phyloP scores from a whole-genome alignment of 371 early-diverging fungal species.

The Rhizopus sp. region DNA sequence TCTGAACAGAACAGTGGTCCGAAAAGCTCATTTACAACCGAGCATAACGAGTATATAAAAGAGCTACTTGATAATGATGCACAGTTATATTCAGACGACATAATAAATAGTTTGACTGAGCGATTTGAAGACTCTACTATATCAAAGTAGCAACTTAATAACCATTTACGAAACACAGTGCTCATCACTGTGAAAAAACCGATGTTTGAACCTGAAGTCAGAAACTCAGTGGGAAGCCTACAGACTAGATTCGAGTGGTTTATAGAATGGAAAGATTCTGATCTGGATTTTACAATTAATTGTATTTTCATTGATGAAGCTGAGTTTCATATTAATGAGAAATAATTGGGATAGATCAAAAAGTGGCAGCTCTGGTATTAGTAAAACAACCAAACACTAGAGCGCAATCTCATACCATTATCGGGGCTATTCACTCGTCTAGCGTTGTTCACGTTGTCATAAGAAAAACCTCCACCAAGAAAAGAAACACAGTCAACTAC shows the following conservation, averaged over 20 bases:
- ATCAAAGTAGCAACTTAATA: constrained; percentile 18
- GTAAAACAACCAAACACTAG: constrained; percentile 10
- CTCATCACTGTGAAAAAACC: constrained; percentile 17
- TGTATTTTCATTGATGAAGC: constrained; percentile 18
- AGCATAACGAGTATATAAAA: constrained; percentile 16
- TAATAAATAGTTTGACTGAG: constrained; percentile 18
- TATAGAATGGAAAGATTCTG: constrained; percentile 12
- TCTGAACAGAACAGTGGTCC: constrained; percentile 12
- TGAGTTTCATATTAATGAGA: constrained; percentile 15
- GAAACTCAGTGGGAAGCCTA: constrained; percentile 12
- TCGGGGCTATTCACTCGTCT: constrained; percentile 15
- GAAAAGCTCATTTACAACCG: constrained; percentile 14
- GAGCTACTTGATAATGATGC: constrained; percentile 15
- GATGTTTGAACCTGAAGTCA: constrained; percentile 14
- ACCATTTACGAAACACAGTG: constrained; percentile 14
- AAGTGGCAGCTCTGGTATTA: constrained; percentile 8
- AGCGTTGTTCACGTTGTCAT: constrained; percentile 10
- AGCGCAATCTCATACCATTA: constrained; percentile 9
- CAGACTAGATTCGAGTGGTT: constrained; percentile 12
- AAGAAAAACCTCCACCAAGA: constrained; percentile 10
- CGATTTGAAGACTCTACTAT: constrained; percentile 14
- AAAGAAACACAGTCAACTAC: neutral
- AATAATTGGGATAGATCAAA: constrained; percentile 14
- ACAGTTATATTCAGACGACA: constrained; percentile 15
- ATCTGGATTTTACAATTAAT: constrained; percentile 11